Conservation (phyloP, 1,139 yeast genomes). For the Yamadazyma dushanensis region DNA sequence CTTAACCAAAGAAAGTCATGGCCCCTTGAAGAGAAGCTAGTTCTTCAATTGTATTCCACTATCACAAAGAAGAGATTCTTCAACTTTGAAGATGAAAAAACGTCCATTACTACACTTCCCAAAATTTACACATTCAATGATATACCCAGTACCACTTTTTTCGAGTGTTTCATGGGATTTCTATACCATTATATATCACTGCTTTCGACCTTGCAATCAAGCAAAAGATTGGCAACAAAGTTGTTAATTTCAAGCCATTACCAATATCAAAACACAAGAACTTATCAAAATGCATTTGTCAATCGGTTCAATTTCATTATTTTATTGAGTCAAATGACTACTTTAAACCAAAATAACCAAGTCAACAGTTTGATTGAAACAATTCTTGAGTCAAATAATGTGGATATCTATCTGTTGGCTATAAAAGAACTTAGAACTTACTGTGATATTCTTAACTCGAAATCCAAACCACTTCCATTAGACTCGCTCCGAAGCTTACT, state of each 20-base stretch:
- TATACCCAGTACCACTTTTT: conserved; percentile 34
- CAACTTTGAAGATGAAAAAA: conserved; percentile 38
- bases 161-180: conserved; percentile 40
- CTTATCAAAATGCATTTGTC: conserved; percentile 32
- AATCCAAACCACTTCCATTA: conserved; percentile 20
- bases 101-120: conserved; percentile 26
- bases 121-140: conserved; percentile 29
- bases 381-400: conserved; percentile 25
- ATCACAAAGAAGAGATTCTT: conserved; percentile 37
- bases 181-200: conserved; percentile 35
- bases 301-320: conserved; percentile 41
- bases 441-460: conserved; percentile 20
- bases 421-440: conserved; percentile 24
- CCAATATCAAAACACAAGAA: conserved; percentile 26
- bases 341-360: conserved; percentile 33
- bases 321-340: conserved; percentile 35
- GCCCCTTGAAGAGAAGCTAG: conserved; percentile 38
- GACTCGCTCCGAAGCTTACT: conserved; percentile 21
- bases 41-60: conserved; percentile 29
- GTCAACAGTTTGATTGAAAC: conserved; percentile 27
- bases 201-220: conserved; percentile 21
- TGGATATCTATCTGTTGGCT: conserved; percentile 25
- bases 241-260: conserved; percentile 40
- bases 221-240: conserved; percentile 37
- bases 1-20: conserved; percentile 30